A percentile compares a stretch with the other conserved stretches of the same genome.
Conservation (phyloP, 169 alveolate species). For the Plasmodium cynomolgi region DNA sequence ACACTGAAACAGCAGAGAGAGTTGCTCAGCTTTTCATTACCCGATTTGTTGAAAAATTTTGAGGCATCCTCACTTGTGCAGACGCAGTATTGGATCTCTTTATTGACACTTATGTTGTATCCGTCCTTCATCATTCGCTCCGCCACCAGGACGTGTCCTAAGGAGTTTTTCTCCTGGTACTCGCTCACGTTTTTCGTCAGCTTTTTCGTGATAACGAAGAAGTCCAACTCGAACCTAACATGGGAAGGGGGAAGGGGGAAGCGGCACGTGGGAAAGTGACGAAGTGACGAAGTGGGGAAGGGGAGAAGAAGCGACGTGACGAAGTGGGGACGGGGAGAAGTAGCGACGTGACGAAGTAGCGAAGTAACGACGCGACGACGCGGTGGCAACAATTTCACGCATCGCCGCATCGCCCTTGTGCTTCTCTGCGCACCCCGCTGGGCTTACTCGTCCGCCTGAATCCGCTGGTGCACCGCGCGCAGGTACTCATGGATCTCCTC, state of each 20-base stretch:
- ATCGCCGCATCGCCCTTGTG: no score
- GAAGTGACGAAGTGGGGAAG: no score
- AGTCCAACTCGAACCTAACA: slow-evolving; percentile 64
- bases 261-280: not conserved
- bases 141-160: slow-evolving; percentile 96
- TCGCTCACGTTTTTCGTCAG: slow-evolving; percentile 79
- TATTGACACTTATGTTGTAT: slow-evolving; percentile 88
- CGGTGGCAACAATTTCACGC: not conserved
- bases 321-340: no score
- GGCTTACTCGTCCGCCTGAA: slow-evolving; percentile 83
- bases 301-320: no score
- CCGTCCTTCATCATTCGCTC: slow-evolving; percentile 90
- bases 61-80: slow-evolving; percentile 84
- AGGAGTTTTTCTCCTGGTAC: slow-evolving; percentile 93
- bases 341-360: no score
- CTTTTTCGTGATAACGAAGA: slow-evolving; percentile 52
- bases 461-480: slow-evolving; percentile 82
- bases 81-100: slow-evolving; percentile 93
- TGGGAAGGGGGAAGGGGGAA: not conserved
- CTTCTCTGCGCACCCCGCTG: not conserved
- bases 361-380: no score
- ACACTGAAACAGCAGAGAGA: slow-evolving; percentile 92
- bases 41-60: slow-evolving; percentile 7
- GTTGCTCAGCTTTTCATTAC: slow-evolving; percentile 69
- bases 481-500: slow-evolving; percentile 90